Percentiles rank a stretch among this genome's conserved stretches.
Evolutionary conservation across 2,329 filamentous ascomycete species (phyloP).

Genomic region (Ceratocystis diversiconidia): DNA sequence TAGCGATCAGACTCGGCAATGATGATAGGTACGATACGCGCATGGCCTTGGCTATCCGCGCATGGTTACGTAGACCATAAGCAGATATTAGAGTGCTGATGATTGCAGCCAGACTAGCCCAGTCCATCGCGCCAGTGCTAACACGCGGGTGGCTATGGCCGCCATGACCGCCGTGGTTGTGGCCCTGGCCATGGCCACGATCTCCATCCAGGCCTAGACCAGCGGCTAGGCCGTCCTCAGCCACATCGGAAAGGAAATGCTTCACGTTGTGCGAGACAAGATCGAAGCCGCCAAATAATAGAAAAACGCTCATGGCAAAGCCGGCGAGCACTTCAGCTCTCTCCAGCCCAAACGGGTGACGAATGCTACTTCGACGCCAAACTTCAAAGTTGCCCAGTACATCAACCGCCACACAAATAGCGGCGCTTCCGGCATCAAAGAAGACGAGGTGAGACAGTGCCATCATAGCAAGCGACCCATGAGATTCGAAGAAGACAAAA

Average conservation of each 20-base stretch:
- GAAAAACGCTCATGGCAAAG: slow-evolving; percentile 87
- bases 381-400: slow-evolving; percentile 95
- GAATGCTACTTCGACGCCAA: slow-evolving; percentile 83
- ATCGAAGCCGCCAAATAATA: slow-evolving; percentile 95
- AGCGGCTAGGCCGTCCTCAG: slow-evolving; percentile 23
- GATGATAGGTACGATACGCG: slow-evolving; percentile 68
- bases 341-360: slow-evolving; percentile 87
- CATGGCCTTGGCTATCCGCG: slow-evolving; percentile 83
- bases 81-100: slow-evolving; percentile 72
- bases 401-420: slow-evolving; percentile 83
- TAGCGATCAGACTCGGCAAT: slow-evolving; percentile 73
- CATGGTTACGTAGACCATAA: slow-evolving; percentile 76
- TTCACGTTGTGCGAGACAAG: slow-evolving; percentile 87
- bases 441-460: slow-evolving; percentile 86
- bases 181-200: background rate
- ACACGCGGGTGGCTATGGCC: slow-evolving; percentile 51
- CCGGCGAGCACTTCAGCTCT: slow-evolving; percentile 86
- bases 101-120: slow-evolving; percentile 70
- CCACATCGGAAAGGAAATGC: slow-evolving; percentile 42
- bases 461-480: slow-evolving; percentile 78
- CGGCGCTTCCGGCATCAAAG: slow-evolving; percentile 85
- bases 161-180: slow-evolving; percentile 41
- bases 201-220: slow-evolving; percentile 3
- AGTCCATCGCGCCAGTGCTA: slow-evolving; percentile 62
- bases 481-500: slow-evolving; percentile 72